These are phyloP conservation scores for Ophiostoma quercus DNA, from an alignment of 2,329 filamentous ascomycete species.

Conservation along the genomic window DNA sequence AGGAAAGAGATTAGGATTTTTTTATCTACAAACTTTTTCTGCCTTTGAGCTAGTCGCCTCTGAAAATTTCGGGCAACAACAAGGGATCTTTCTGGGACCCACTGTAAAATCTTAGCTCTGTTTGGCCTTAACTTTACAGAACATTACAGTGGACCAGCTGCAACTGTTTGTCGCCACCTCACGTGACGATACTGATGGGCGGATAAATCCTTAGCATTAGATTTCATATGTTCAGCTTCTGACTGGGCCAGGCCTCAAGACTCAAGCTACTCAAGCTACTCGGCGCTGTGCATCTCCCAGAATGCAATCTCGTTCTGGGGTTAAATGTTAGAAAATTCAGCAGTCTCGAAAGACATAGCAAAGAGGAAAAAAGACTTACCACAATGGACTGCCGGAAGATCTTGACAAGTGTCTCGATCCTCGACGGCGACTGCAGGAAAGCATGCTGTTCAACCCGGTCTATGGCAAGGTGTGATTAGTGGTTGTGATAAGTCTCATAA, in stretches of 20 bases:
- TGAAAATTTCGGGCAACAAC: slow-evolving; percentile 18
- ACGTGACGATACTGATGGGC: slow-evolving; percentile 16
- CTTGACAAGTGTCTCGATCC: slow-evolving; percentile 74
- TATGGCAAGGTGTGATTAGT: slow-evolving; percentile 33
- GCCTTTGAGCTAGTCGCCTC: slow-evolving; percentile 21
- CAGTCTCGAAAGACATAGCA: background rate
- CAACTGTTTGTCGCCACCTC: slow-evolving; percentile 23
- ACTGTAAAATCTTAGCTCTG: slow-evolving; percentile 26
- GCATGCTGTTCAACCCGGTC: slow-evolving; percentile 62
- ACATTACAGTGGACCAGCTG: background rate
- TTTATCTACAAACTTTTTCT: slow-evolving; percentile 26
- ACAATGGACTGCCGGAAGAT: slow-evolving; percentile 87
- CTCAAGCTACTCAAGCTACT: slow-evolving; percentile 33
- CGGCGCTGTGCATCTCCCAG: slow-evolving; percentile 57
- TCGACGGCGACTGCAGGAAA: slow-evolving; percentile 62
- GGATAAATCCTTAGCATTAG: background rate
- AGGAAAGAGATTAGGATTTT: slow-evolving; percentile 24
- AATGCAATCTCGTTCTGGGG: slow-evolving; percentile 65
- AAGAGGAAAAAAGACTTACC: slow-evolving; percentile 44
- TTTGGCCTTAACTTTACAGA: slow-evolving; percentile 19
- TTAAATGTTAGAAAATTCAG: slow-evolving; percentile 6
- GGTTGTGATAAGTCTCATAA: background rate
- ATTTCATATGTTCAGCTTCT: background rate
- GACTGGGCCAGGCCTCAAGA: background rate
- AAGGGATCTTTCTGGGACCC: slow-evolving; percentile 12